Percentiles rank a stretch among this genome's conserved stretches.
phyloP scores from a whole-genome alignment of 225 moss, liverwort and hornwort genomes.

The Straminergon stramineum region DNA sequence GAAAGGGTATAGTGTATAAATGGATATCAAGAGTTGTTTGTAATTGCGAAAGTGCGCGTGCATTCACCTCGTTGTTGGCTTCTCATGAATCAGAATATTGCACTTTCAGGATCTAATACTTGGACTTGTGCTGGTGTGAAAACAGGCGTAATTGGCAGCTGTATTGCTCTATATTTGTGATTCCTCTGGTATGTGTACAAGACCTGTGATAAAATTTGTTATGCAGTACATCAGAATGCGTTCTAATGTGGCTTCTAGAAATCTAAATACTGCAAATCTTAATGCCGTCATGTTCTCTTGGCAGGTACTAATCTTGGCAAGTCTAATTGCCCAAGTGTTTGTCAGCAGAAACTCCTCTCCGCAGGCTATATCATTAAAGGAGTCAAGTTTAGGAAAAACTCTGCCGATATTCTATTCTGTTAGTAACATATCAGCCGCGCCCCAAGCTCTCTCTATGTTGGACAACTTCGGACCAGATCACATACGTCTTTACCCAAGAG shows the following conservation, averaged over 20 bases:
- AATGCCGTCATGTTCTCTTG: not conserved
- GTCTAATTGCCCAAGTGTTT: constrained; percentile 49
- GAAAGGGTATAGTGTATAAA: not conserved
- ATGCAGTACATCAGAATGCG: not conserved
- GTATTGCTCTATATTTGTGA: constrained; percentile 45
- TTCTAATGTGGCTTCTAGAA: not conserved
- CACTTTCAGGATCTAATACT: constrained; percentile 5
- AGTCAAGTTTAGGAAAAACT: constrained; percentile 52
- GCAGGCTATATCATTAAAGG: constrained; percentile 31
- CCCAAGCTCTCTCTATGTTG: constrained; percentile 47
- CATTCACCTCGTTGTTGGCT: not conserved
- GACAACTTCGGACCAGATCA: constrained; percentile 60
- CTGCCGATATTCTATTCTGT: constrained; percentile 65
- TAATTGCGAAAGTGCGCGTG: not conserved
- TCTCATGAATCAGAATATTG: not conserved
- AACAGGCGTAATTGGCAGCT: constrained; percentile 60
- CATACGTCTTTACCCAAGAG: constrained; percentile 34
- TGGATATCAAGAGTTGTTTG: not conserved
- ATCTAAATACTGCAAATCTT: not conserved
- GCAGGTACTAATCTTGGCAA: constrained; percentile 62
- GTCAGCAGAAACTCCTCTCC: constrained; percentile 41
- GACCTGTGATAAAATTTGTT: not conserved
- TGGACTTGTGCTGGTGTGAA: constrained; percentile 42
- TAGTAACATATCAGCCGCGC: constrained; percentile 20
- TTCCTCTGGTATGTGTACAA: constrained; percentile 60